These are phyloP conservation scores for Citrus australasica DNA, from an alignment of 345 rosid genomes.

Conservation along the genomic window DNA sequence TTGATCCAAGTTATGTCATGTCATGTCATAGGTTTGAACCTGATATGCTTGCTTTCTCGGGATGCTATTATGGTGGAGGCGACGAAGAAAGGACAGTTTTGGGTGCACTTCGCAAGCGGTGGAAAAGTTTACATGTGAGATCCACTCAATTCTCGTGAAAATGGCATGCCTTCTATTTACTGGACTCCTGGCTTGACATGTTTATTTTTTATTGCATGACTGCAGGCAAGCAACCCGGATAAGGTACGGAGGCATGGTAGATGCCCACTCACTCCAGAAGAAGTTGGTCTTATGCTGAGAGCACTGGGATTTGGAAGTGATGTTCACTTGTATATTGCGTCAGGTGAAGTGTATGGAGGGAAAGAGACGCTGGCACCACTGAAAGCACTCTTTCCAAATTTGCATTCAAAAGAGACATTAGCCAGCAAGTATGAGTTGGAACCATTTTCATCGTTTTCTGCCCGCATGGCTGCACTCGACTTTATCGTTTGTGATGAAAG, in stretches of 20 bases:
- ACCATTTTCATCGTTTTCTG: conserved; percentile 66
- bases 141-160: background rate
- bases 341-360: conserved; percentile 92
- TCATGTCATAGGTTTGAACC: conserved; percentile 71
- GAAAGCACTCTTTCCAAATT: conserved; percentile 79
- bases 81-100: conserved; percentile 71
- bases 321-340: conserved; percentile 81
- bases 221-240: conserved; percentile 73
- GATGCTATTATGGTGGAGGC: conserved; percentile 93
- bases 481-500: conserved; percentile 92
- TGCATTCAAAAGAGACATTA: conserved; percentile 80
- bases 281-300: conserved; percentile 88
- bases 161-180: background rate
- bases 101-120: conserved; percentile 75
- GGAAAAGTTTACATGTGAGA: conserved; percentile 84
- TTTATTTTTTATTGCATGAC: conserved; percentile 6
- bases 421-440: conserved; percentile 68
- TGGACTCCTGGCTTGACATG: background rate
- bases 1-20: conserved; percentile 5
- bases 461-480: conserved; percentile 95
- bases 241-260: conserved; percentile 76
- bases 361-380: conserved; percentile 75
- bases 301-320: conserved; percentile 84
- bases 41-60: conserved; percentile 98
- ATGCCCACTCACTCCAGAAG: conserved; percentile 91